Base-by-base conservation (phyloP, 2,329 filamentous ascomycete species). In the Chaetomiaceae sp. region DNA sequence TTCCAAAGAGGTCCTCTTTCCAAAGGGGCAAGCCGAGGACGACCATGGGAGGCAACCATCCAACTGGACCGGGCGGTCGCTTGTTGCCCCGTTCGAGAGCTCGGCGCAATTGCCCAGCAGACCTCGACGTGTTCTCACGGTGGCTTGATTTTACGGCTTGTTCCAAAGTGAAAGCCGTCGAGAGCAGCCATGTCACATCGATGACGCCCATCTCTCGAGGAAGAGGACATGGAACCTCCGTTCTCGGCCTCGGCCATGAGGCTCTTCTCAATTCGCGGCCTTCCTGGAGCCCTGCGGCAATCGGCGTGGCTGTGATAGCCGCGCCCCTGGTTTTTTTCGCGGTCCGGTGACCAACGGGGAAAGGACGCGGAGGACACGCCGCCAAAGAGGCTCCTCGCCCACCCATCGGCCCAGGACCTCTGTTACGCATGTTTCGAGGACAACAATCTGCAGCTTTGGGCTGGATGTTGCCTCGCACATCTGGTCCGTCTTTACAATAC, bases 281-380 rank as follows among this genome's bases (percentile, higher is more conserved):
- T 25, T 1, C 11, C 17, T 7, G 15, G n/a, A 12, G n/a, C 20
- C n/a, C 23, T 8, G 34, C 46, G 27, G 34, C 29, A 6, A 50
- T 56, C 54, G 51, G 54, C 27, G 54, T 54, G 56, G 53, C 54
- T 54, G 47, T 52, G 42, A 17, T 19, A 45, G 29, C 36, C 44
- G 33, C 23, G 19, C 22, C 23, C 15, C 12, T 39, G 11, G 27
- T 22, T n/a, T n/a, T n/a, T n/a, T 34, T 19, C 22, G 19, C n/a
- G 31, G 44, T 39, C 39, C 27, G 19, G 50, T 47, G 50, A 43
- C 25, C 20, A 14, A 40, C n/a, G 19, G 8, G 15, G 27, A 5
- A n/a, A 31, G 20, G 31, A n/a, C 11, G 33, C 31, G 31, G 29
- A 20, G 27, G 27, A 31, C 9, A 31, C 27, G 8, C 27, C 14